phyloP scores from a whole-genome alignment of 129 eudicot genomes.

The Centella asiatica region DNA sequence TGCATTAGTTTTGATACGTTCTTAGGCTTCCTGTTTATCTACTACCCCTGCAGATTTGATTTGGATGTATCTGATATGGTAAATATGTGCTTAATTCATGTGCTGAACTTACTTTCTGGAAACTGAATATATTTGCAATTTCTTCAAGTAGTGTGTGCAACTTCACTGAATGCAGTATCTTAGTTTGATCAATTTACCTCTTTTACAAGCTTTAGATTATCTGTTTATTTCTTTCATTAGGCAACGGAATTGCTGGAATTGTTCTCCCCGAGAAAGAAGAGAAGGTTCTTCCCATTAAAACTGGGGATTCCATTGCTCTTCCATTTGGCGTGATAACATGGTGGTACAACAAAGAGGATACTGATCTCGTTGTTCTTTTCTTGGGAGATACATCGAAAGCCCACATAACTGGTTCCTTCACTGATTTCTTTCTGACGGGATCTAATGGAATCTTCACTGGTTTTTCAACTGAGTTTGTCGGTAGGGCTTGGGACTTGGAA shows the following conservation, averaged over 20 bases:
- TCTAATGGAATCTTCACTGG: constrained; percentile 37
- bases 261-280: constrained; percentile 41
- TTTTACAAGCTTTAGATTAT: not conserved
- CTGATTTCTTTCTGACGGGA: constrained; percentile 33
- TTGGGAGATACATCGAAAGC: constrained; percentile 36
- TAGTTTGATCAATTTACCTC: no score
- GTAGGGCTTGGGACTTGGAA: constrained; percentile 34
- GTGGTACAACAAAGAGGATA: constrained; percentile 38
- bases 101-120: no score
- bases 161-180: no score
- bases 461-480: constrained; percentile 36
- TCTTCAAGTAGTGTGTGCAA: constrained; percentile 5
- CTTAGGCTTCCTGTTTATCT: no score
- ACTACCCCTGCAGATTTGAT: no score
- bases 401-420: constrained; percentile 33
- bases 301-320: constrained; percentile 44
- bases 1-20: no score
- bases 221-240: constrained; percentile 1
- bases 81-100: no score
- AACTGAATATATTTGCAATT: not conserved
- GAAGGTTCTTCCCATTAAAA: constrained; percentile 26
- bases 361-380: constrained; percentile 30
- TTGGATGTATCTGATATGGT: no score
- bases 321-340: constrained; percentile 42
- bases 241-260: constrained; percentile 35